These are phyloP conservation scores for Aspergillus texensis DNA, from an alignment of 2,329 filamentous ascomycete genomes.

Conservation along the genomic window DNA sequence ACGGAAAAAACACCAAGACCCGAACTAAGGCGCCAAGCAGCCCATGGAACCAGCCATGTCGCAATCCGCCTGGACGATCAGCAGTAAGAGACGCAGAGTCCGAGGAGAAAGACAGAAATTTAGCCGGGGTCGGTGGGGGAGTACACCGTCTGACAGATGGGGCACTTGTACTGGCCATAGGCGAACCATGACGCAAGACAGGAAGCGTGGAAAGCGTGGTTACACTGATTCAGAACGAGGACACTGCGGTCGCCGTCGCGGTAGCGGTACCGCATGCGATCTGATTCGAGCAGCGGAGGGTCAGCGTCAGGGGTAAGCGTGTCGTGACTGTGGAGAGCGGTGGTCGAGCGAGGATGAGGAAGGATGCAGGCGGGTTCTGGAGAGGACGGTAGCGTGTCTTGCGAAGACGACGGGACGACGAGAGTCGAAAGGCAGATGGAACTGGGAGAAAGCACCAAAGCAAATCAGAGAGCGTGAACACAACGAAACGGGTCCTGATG, in stretches of 20 bases:
- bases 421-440: conserved; percentile 32
- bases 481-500: conserved; percentile 6
- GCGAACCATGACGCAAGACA: conserved; percentile 36
- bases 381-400: conserved; percentile 16
- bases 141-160: conserved; percentile 33
- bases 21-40: background rate
- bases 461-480: background rate
- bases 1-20: background rate
- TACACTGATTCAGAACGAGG: conserved; percentile 32
- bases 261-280: background rate
- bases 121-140: conserved; percentile 16
- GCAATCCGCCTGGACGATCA: background rate
- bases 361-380: conserved; percentile 21
- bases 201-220: conserved; percentile 32
- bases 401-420: conserved; percentile 12
- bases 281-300: background rate
- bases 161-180: conserved; percentile 32
- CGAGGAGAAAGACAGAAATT: background rate
- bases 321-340: background rate
- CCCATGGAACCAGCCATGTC: background rate
- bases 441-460: conserved; percentile 16
- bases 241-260: conserved; percentile 15
- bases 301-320: background rate
- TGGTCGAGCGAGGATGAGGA: background rate
- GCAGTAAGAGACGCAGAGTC: background rate